A percentile compares a stretch with the other conserved stretches of the same genome.
phyloP scores from a whole-genome alignment of 768 basidiomycete species.

The Suillus brevipes region DNA sequence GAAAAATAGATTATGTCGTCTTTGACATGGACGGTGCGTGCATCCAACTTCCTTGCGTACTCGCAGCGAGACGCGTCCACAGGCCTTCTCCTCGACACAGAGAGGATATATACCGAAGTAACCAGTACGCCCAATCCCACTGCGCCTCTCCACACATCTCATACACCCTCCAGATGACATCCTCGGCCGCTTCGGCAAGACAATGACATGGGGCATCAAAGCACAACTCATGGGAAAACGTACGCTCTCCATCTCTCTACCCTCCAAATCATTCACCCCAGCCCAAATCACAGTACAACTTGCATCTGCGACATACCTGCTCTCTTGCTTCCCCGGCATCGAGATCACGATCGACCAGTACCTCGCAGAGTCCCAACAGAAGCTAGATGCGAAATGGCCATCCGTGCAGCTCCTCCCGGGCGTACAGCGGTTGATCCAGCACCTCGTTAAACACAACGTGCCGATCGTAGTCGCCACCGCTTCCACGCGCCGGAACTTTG shows the following conservation, averaged over 20 bases:
- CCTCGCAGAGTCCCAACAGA: conserved; percentile 50
- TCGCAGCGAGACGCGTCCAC: conserved; percentile 13
- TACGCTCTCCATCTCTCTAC: conserved; percentile 29
- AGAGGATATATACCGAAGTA: conserved; percentile 73
- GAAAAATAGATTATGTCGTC: conserved; percentile 56
- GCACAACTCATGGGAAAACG: conserved; percentile 89
- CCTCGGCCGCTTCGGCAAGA: conserved; percentile 66
- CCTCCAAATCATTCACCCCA: neutral
- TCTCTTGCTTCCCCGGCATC: conserved; percentile 77
- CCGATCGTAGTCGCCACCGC: conserved; percentile 85
- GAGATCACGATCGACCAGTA: conserved; percentile 63
- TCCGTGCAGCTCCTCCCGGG: conserved; percentile 75
- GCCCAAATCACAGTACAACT: conserved; percentile 52
- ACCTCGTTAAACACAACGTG: conserved; percentile 64
- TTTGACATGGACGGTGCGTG: conserved; percentile 72
- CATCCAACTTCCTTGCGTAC: neutral
- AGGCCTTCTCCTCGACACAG: conserved; percentile 79
- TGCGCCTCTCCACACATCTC: neutral
- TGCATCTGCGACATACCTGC: conserved; percentile 62
- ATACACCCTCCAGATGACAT: conserved; percentile 51
- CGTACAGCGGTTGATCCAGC: conserved; percentile 62
- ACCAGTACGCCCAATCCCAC: conserved; percentile 55
- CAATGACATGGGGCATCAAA: conserved; percentile 89
- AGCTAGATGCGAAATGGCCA: conserved; percentile 69
- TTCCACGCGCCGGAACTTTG: conserved; percentile 62